Evolutionary conservation across 208 protist species (phyloP).

Genomic region (Wallacemonas collosoma): DNA sequence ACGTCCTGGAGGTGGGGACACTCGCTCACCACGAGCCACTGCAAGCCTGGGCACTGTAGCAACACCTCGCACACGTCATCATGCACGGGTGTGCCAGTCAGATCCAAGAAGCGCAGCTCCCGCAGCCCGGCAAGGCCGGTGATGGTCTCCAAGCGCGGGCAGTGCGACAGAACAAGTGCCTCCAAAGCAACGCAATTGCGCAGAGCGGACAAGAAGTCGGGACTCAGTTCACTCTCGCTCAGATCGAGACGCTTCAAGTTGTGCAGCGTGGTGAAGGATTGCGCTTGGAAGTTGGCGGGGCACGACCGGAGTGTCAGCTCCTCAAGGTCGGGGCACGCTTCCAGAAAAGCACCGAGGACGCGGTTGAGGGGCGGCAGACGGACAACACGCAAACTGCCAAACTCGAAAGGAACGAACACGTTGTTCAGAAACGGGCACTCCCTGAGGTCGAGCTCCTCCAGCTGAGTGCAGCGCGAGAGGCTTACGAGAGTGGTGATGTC

Average conservation of each 20-base stretch:
- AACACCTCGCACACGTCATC: slow-evolving; percentile 25
- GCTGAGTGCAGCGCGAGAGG: slow-evolving; percentile 34
- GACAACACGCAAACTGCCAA: slow-evolving; percentile 33
- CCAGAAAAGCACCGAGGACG: slow-evolving; percentile 35
- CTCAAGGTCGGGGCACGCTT: slow-evolving; percentile 39
- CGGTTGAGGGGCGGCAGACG: slow-evolving; percentile 33
- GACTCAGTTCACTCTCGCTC: slow-evolving; percentile 28
- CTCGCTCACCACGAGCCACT: slow-evolving; percentile 27
- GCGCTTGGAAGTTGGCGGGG: slow-evolving; percentile 31
- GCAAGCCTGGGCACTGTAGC: slow-evolving; percentile 22
- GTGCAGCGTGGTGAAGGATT: slow-evolving; percentile 21
- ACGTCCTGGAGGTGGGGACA: slow-evolving; percentile 26
- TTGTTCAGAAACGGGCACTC: slow-evolving; percentile 42
- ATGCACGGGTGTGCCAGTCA: slow-evolving; percentile 24
- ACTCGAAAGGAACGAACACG: slow-evolving; percentile 34
- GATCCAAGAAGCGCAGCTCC: slow-evolving; percentile 27
- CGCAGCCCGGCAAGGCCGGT: slow-evolving; percentile 21
- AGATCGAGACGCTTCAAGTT: slow-evolving; percentile 31
- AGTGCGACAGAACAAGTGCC: slow-evolving; percentile 30
- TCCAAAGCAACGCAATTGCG: slow-evolving; percentile 22
- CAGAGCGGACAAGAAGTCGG: slow-evolving; percentile 19
- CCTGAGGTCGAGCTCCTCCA: slow-evolving; percentile 45
- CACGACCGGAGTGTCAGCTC: slow-evolving; percentile 31
- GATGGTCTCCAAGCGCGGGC: slow-evolving; percentile 21
- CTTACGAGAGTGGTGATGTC: slow-evolving; percentile 49